Conservation (phyloP, 306 rosid species). For the Mucuna pruriens region DNA sequence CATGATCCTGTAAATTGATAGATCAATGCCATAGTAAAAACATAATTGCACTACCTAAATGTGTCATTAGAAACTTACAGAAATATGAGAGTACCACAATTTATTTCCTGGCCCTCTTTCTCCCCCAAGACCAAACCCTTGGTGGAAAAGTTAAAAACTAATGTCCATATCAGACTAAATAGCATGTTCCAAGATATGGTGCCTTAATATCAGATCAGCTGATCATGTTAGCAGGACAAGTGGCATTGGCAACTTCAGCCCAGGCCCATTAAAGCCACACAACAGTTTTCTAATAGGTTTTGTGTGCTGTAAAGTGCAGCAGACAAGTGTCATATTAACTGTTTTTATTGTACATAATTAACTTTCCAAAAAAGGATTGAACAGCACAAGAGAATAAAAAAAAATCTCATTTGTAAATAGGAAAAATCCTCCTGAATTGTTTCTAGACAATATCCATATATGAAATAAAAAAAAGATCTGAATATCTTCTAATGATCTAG, state of each 20-base stretch:
- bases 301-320: not conserved
- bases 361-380: not conserved
- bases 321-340: not conserved
- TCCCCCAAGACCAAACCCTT: not conserved
- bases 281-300: not conserved
- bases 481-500: not conserved
- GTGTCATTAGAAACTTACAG: not conserved
- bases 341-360: not conserved
- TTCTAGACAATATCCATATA: not conserved
- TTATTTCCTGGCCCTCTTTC: not conserved
- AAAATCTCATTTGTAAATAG: not conserved
- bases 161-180: not conserved
- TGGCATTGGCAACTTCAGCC: not conserved
- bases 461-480: not conserved
- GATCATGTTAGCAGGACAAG: not conserved
- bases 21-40: not conserved
- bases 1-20: not conserved
- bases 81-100: not conserved
- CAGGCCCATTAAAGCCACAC: not conserved
- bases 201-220: not conserved
- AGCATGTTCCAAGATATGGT: not conserved
- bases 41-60: not conserved
- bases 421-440: not conserved
- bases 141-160: not conserved
- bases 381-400: not conserved